Conservation (phyloP, 164 flowering plant genomes). For the Macadamia integrifolia region DNA sequence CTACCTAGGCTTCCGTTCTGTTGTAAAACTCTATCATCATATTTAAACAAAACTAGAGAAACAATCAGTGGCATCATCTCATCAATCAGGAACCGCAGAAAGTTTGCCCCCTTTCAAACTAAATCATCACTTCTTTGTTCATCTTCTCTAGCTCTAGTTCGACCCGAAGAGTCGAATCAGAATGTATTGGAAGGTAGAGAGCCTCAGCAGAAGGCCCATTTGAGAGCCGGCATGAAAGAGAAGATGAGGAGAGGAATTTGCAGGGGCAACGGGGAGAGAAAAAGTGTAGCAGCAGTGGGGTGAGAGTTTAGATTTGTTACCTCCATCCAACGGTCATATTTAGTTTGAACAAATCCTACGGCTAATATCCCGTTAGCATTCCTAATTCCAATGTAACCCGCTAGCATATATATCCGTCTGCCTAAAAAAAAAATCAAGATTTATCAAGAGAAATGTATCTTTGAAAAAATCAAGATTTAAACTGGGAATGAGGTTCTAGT, state of each 20-base stretch:
- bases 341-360: too few species aligned
- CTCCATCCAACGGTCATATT: too few species aligned
- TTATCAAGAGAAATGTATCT: too few species aligned
- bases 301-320: too few species aligned
- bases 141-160: constrained; percentile 28
- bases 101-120: neutral
- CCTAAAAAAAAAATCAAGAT: too few species aligned
- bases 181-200: constrained; percentile 18
- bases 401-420: too few species aligned
- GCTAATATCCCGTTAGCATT: too few species aligned
- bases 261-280: too few species aligned
- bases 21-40: constrained; percentile 19
- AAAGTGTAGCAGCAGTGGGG: too few species aligned
- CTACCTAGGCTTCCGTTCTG: constrained; percentile 23
- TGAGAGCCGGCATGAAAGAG: constrained; percentile 23
- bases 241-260: constrained; percentile 35
- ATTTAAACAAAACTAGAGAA: constrained; percentile 17
- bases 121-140: constrained; percentile 30
- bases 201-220: constrained; percentile 25
- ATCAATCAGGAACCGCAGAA: constrained; percentile 16
- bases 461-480: too few species aligned
- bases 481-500: too few species aligned
- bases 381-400: too few species aligned
- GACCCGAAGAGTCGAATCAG: constrained; percentile 26
- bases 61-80: constrained; percentile 20